These are phyloP conservation scores for Mycosphaerella sp. DNA, from an alignment of 2,329 filamentous ascomycete species.

Conservation along the genomic window DNA sequence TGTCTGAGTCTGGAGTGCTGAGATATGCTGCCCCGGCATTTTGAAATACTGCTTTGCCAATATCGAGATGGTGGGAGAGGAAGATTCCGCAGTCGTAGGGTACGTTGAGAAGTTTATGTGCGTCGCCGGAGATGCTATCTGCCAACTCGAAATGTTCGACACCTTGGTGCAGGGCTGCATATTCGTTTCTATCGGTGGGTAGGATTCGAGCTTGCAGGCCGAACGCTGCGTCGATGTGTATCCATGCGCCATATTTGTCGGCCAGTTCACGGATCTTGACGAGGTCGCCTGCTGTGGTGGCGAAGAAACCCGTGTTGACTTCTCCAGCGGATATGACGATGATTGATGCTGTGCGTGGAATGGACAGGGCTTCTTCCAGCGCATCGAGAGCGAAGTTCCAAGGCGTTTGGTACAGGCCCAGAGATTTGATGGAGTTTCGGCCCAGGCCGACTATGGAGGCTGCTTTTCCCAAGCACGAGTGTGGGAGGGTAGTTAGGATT, in stretches of 20 bases:
- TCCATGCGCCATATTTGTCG: slow-evolving; percentile 69
- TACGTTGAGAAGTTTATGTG: slow-evolving; percentile 89
- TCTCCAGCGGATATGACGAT: slow-evolving; percentile 79
- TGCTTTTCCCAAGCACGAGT: slow-evolving; percentile 79
- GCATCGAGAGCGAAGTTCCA: slow-evolving; percentile 64
- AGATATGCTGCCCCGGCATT: slow-evolving; percentile 87
- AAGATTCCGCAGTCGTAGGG: slow-evolving; percentile 93
- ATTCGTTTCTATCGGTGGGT: slow-evolving; percentile 46
- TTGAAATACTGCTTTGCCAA: slow-evolving; percentile 60
- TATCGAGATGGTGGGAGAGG: slow-evolving; percentile 58
- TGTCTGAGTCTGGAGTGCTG: slow-evolving; percentile 29
- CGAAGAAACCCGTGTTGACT: slow-evolving; percentile 82
- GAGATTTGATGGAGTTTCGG: slow-evolving; percentile 56
- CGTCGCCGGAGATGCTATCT: slow-evolving; percentile 81
- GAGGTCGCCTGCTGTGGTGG: slow-evolving; percentile 57
- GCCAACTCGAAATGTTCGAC: slow-evolving; percentile 66
- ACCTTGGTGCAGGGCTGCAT: slow-evolving; percentile 47
- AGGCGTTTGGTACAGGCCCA: slow-evolving; percentile 50
- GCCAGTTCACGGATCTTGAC: slow-evolving; percentile 59
- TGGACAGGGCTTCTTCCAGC: slow-evolving; percentile 56
- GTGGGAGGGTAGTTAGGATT: slow-evolving; percentile 71
- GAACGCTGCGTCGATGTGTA: slow-evolving; percentile 90
- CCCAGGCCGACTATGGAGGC: slow-evolving; percentile 77
- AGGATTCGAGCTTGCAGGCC: slow-evolving; percentile 72
- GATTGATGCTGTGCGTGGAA: slow-evolving; percentile 55